Conservation (phyloP, 805 yeast species). For the Kockiozyma suomiensis region DNA sequence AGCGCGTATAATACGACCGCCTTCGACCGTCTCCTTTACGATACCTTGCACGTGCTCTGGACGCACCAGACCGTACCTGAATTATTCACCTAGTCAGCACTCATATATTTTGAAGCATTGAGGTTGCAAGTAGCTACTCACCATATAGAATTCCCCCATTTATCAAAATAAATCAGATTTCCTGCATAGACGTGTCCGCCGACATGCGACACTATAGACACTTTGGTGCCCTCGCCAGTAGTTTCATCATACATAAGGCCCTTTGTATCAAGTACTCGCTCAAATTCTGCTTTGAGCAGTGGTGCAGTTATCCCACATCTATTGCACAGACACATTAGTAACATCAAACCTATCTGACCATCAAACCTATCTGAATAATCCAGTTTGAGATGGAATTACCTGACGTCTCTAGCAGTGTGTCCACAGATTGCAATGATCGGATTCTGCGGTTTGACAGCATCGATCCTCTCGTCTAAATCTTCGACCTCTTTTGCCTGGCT, state of each 20-base stretch:
- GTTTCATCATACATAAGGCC: conserved; percentile 40
- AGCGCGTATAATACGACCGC: conserved; percentile 56
- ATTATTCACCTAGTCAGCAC: background rate
- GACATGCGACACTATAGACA: conserved; percentile 68
- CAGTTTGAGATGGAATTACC: conserved; percentile 5
- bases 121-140: conserved; percentile 2
- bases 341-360: too few relatives aligned
- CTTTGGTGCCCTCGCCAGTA: conserved; percentile 34
- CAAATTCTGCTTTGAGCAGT: conserved; percentile 54
- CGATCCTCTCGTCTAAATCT: conserved; percentile 23
- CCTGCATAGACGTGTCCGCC: conserved; percentile 92
- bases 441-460: conserved; percentile 2
- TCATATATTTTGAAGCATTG: background rate
- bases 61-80: conserved; percentile 76
- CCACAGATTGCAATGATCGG: conserved; percentile 63
- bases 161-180: conserved; percentile 62
- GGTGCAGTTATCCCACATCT: conserved; percentile 75
- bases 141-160: conserved; percentile 45
- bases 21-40: conserved; percentile 55
- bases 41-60: conserved; percentile 71
- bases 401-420: conserved; percentile 59
- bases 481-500: conserved; percentile 39
- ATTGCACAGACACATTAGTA: too few relatives aligned
- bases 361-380: background rate
- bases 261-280: conserved; percentile 45